These are phyloP conservation scores for Phoma sp. DNA, from an alignment of 2,329 filamentous ascomycete genomes.

Conservation along the genomic window DNA sequence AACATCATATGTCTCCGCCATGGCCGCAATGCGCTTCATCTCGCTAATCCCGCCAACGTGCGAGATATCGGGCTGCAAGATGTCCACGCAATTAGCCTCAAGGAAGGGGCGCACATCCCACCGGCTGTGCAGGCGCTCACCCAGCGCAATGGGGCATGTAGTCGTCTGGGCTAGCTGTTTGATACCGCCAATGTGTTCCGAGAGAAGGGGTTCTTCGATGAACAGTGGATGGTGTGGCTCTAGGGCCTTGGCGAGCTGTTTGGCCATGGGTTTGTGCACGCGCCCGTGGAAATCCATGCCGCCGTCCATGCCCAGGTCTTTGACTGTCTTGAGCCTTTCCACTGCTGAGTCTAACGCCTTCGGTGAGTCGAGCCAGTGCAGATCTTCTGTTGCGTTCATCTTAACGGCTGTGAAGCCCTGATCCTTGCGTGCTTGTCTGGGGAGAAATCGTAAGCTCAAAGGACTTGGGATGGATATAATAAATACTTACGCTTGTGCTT, in stretches of 20 bases:
- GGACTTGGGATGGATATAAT: neutral
- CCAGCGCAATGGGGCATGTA: slow-evolving; percentile 72
- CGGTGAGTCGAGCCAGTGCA: slow-evolving; percentile 79
- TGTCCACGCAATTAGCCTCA: slow-evolving; percentile 71
- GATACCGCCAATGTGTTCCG: slow-evolving; percentile 72
- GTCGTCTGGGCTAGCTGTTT: slow-evolving; percentile 66
- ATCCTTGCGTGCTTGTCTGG: slow-evolving; percentile 59
- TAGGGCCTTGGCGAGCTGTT: slow-evolving; percentile 72
- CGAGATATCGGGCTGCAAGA: slow-evolving; percentile 75
- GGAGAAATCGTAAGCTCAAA: neutral
- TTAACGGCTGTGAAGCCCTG: slow-evolving; percentile 74
- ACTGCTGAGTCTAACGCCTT: slow-evolving; percentile 68
- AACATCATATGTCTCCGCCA: slow-evolving; percentile 77
- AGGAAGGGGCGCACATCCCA: slow-evolving; percentile 79
- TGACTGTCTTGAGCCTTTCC: slow-evolving; percentile 72
- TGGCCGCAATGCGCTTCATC: slow-evolving; percentile 70
- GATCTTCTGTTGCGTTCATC: slow-evolving; percentile 81
- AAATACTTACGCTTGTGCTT: slow-evolving; percentile 58
- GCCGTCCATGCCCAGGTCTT: slow-evolving; percentile 72
- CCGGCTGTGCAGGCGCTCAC: slow-evolving; percentile 73
- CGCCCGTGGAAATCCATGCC: slow-evolving; percentile 82
- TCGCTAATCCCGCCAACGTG: slow-evolving; percentile 79
- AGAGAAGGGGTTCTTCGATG: slow-evolving; percentile 76
- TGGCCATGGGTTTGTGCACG: slow-evolving; percentile 81
- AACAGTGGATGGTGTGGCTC: slow-evolving; percentile 76